Evolutionary conservation across 768 basidiomycete species (phyloP).

Genomic region (Flagelloscypha sp.): DNA sequence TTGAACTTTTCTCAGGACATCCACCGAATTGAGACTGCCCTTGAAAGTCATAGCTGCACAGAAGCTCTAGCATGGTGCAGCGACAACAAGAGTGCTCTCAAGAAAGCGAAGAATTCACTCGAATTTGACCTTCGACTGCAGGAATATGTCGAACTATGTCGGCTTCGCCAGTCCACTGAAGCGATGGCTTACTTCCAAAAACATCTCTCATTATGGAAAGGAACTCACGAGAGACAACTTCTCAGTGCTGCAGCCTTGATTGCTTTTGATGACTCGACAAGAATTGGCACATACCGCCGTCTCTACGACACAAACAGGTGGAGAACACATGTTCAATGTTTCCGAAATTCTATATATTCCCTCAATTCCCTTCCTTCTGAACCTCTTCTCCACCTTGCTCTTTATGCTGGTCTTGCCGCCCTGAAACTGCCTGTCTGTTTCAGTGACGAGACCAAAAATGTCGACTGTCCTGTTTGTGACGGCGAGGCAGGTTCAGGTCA

Average conservation of each 20-base stretch:
- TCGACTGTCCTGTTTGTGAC: slow-evolving; percentile 91
- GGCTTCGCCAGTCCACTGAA: slow-evolving; percentile 53
- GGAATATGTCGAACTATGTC: slow-evolving; percentile 89
- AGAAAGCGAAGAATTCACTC: slow-evolving; percentile 91
- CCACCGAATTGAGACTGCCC: slow-evolving; percentile 73
- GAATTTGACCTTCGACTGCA: slow-evolving; percentile 95
- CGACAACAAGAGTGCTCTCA: slow-evolving; percentile 88
- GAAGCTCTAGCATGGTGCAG: slow-evolving; percentile 94
- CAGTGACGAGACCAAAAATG: slow-evolving; percentile 51
- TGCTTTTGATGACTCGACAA: slow-evolving; percentile 63
- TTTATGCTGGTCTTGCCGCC: slow-evolving; percentile 87
- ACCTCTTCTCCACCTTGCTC: slow-evolving; percentile 77
- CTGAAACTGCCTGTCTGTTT: slow-evolving; percentile 86
- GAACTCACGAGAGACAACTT: slow-evolving; percentile 73
- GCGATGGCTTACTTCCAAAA: slow-evolving; percentile 84
- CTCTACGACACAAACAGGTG: slow-evolving; percentile 80
- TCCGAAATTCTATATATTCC: slow-evolving; percentile 80
- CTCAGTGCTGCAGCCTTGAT: slow-evolving; percentile 69
- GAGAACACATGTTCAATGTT: slow-evolving; percentile 63
- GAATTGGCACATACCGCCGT: slow-evolving; percentile 79
- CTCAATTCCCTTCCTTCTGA: slow-evolving; percentile 84
- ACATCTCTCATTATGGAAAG: slow-evolving; percentile 74
- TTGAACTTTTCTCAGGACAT: slow-evolving; percentile 90
- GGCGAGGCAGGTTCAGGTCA: slow-evolving; percentile 29
- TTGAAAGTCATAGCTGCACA: slow-evolving; percentile 66